Conservation (phyloP, 192 early-diverging fungal genomes). For the Rhizoclosmatium sp. region DNA sequence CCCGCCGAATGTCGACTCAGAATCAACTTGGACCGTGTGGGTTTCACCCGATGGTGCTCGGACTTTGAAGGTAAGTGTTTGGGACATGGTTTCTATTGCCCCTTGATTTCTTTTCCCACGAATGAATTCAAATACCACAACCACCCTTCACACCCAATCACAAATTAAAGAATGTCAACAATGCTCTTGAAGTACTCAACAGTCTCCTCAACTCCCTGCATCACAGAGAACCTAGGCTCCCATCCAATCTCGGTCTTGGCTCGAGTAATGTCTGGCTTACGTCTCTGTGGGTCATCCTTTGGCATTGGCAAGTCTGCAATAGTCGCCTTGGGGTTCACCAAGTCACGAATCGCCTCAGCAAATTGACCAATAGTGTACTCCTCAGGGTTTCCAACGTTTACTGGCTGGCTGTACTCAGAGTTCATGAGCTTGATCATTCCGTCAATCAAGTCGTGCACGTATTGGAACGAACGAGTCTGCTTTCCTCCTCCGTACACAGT, state of each 20-base stretch:
- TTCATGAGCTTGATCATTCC: constrained; percentile 83
- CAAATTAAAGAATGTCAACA: constrained; percentile 23
- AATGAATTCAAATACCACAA: background rate
- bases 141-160: background rate
- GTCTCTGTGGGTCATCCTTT: constrained; percentile 78
- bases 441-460: constrained; percentile 85
- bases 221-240: constrained; percentile 77
- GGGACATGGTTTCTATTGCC: background rate
- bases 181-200: constrained; percentile 73
- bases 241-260: constrained; percentile 73
- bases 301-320: constrained; percentile 73
- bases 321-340: constrained; percentile 61
- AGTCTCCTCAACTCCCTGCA: constrained; percentile 82
- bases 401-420: constrained; percentile 69
- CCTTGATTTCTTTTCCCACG: background rate
- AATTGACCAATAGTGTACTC: constrained; percentile 83
- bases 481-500: constrained; percentile 83
- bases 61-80: constrained; percentile 24
- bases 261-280: constrained; percentile 76
- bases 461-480: constrained; percentile 86
- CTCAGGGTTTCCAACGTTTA: constrained; percentile 86
- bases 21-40: constrained; percentile 5
- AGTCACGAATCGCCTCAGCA: constrained; percentile 75
- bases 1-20: constrained; percentile 22
- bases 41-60: constrained; percentile 27